A percentile compares a stretch with the other conserved stretches of the same genome.
Conservation (phyloP, 495 filamentous ascomycete species). For the Collariella sp. region DNA sequence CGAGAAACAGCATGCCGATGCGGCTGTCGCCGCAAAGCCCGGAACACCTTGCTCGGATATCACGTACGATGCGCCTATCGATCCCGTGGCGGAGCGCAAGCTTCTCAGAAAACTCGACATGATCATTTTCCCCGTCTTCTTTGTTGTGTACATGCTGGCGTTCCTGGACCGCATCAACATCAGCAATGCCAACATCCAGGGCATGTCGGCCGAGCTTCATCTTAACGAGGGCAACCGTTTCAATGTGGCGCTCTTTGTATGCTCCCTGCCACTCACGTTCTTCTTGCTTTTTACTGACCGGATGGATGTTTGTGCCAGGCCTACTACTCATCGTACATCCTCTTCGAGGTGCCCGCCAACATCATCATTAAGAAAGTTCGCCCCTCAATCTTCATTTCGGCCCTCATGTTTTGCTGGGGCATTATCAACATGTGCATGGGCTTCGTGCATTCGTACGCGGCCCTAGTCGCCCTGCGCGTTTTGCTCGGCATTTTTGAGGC, state of each 20-base stretch:
- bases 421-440: conserved; percentile 33
- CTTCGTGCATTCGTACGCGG: conserved; percentile 32
- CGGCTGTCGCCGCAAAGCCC: background rate
- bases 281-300: background rate
- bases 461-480: conserved; percentile 36
- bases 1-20: background rate
- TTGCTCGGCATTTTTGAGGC: conserved; percentile 55
- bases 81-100: conserved; percentile 20
- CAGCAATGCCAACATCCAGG: conserved; percentile 54
- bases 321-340: conserved; percentile 58
- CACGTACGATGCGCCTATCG: conserved; percentile 2
- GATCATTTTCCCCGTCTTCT: conserved; percentile 34
- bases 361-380: conserved; percentile 51
- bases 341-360: conserved; percentile 60
- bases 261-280: background rate
- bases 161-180: conserved; percentile 52
- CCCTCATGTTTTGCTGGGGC: conserved; percentile 37
- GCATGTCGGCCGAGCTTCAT: conserved; percentile 49
- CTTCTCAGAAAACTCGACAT: conserved; percentile 33
- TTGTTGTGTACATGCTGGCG: conserved; percentile 36
- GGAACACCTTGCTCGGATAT: background rate
- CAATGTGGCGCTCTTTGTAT: conserved; percentile 53
- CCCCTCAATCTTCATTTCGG: conserved; percentile 54
- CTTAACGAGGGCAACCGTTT: conserved; percentile 45
- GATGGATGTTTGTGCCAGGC: conserved; percentile 5